Conservation (phyloP, 202 grass and related monocot species). For the Dendrocalamus latiflorus region DNA sequence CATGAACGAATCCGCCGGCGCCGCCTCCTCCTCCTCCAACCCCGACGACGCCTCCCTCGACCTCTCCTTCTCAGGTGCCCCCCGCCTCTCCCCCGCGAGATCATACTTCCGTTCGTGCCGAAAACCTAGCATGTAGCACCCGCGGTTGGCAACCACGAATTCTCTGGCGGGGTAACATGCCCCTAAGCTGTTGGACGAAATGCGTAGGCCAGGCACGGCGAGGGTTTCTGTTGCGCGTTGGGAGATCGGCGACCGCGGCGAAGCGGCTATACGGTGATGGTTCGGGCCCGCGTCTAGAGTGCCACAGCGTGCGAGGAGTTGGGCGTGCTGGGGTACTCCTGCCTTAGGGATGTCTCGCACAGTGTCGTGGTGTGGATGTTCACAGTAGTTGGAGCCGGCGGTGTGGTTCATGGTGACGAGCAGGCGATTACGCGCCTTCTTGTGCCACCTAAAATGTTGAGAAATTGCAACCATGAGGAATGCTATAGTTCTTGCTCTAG, state of each 20-base stretch:
- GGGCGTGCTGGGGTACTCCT: background rate
- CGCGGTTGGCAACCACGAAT: background rate
- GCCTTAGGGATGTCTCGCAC: background rate
- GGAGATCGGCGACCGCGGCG: background rate
- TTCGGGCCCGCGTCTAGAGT: background rate
- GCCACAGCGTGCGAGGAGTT: background rate
- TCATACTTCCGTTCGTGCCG: background rate
- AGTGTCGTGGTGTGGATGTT: background rate
- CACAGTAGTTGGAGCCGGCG: background rate
- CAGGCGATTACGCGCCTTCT: too few relatives aligned
- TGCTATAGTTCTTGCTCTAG: background rate
- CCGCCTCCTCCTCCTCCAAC: slow-evolving; percentile 43
- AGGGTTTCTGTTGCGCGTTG: background rate
- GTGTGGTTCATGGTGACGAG: background rate
- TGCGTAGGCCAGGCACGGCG: background rate
- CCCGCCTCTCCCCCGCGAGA: background rate
- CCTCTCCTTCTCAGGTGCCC: slow-evolving; percentile 69
- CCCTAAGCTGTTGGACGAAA: background rate
- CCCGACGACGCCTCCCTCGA: slow-evolving; percentile 63
- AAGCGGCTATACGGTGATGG: background rate
- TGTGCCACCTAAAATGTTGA: background rate
- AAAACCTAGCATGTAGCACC: background rate
- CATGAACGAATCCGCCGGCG: slow-evolving; percentile 55
- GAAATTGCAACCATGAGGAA: background rate
- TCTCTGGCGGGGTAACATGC: too few relatives aligned